Evolutionary conservation across 352 stramenopile genomes (phyloP).

Genomic region (Phytophthora tentaculata): DNA sequence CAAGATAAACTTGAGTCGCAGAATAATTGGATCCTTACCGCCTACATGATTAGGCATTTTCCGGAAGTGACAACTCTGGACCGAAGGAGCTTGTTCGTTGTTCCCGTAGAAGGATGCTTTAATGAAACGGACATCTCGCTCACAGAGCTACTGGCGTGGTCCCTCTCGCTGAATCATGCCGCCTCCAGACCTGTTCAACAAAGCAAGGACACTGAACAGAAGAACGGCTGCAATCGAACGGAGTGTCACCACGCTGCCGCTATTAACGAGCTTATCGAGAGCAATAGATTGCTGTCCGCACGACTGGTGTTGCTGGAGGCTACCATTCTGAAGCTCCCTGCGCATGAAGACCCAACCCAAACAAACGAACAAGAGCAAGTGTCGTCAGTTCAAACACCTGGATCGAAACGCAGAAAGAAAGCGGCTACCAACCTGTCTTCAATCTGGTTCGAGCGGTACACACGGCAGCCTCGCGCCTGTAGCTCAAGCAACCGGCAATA

Average conservation of each 20-base stretch:
- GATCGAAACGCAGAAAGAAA: neutral
- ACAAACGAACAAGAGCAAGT: neutral
- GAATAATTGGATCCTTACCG: constrained; percentile 14
- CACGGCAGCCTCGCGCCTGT: constrained; percentile 8
- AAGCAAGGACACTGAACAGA: neutral
- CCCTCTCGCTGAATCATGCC: neutral
- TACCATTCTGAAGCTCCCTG: neutral
- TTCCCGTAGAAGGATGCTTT: constrained; percentile 8
- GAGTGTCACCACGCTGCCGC: neutral
- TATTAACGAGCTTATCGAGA: constrained; percentile 2
- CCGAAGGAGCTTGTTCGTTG: constrained; percentile 5
- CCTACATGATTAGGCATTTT: constrained; percentile 16
- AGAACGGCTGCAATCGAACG: neutral
- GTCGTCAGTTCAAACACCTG: neutral
- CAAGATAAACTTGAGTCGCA: constrained; percentile 16
- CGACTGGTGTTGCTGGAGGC: neutral
- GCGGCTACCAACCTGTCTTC: neutral
- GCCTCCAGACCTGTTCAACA: neutral
- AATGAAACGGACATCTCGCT: neutral
- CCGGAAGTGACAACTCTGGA: constrained; percentile 9
- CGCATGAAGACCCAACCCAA: neutral
- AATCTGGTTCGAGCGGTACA: neutral
- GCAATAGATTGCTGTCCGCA: neutral
- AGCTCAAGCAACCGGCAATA: constrained; percentile 15
- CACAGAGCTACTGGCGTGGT: constrained; percentile 7